Base-by-base conservation (phyloP, 225 moss, liverwort and hornwort genomes). In the Pseudoscleropodium purum region DNA sequence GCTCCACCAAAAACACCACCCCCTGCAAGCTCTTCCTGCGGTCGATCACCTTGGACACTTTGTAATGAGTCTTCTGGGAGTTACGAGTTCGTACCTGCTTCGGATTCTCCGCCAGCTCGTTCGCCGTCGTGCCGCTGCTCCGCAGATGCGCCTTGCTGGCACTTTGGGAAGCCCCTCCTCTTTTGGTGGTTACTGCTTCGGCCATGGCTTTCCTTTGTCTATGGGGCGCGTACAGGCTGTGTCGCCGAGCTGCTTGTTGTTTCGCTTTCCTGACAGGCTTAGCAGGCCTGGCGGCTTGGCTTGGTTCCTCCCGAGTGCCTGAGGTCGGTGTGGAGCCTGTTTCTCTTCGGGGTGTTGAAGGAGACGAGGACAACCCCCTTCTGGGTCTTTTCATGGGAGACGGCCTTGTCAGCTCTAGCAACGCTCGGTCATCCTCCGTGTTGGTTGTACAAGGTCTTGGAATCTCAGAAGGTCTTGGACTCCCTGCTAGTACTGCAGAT, bases 1-100 rank as follows among this genome's bases (percentile, higher is more conserved):
- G 90, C 84, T 94, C 94, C 88, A 93, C 93, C 92, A 93, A 82
- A 92, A 92, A 93, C 37, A 85, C 78, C 41, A 88, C 87, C 52
- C 92, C 93, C 73, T 90, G 82, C 82, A 90, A 59, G 77, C 87
- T 92, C 88, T 89, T 92, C 72, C 93, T 88, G 76, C 94, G 91
- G 80, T 94, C 94, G 43, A 93, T 39, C 81, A 94, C 37, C 84
- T 86, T 89, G 79, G 91, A 89, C 79, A 94, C 93, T 62, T 64
- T 87, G 86, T 94, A 89, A 37, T 87, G 81, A 68, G 41, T 75
- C 89, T 88, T 91, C 64, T 81, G 86, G 69, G 90, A 83, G 65
- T 89, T 89, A 76, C 64, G 75, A 83, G 90, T 90, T 88, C 75
- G 91, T 90, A 91, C 86, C 84, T 87, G 73, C 87, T 87, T 89